Base-by-base conservation (phyloP, 2,329 filamentous ascomycete genomes). In the Colletotrichum sidae region DNA sequence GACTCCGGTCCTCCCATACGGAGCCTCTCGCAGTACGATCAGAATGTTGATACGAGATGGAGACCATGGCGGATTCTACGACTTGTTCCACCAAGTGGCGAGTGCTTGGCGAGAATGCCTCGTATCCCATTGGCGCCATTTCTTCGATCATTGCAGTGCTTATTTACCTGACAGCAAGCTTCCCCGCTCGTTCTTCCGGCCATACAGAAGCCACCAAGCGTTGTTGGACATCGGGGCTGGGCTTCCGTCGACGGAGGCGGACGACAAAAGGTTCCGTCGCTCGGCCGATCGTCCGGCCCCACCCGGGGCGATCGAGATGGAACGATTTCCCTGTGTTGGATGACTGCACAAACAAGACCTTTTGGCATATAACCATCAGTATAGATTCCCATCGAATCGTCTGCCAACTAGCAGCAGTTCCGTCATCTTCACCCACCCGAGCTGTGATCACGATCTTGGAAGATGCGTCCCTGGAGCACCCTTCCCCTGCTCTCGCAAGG, bases 121-220 rank as follows among this genome's bases (percentile, higher is more conserved):
- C 42, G 11, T 7, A 7, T 39, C 35, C 42, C 35, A 41, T 53
- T 54, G 54, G 54, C 54, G 54, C 44, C 4, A 45, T 57, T 57
- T 49, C 35, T 57, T 11, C 8, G 8, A 17, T 10, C 34, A 3
- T 42, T 13, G 12, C 12, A 47, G 35, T 11, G 15, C 4, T 25
- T 11, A 34, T 42, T 11, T 4, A 25, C 7, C 15, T 53, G 9
- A 41, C 1, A 10, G 41, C 15, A 57, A 44, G 13, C 25, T 25
- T 25, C 42, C 57, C 57, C 42, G 34, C 51, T 5, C 46, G 9
- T 46, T 13, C 42, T 8, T 11, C 9, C 57, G 57, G 57, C 17
- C 25, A 41, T 41, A 10, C 17, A 12, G 47, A 55, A 39, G 57
- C 50, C 57, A 60, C 57, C 57, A 49, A 60, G 55, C 57, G 25